Evolutionary conservation across 2,329 filamentous ascomycete genomes (phyloP), one percentile per base, ranked within the genome.

Genomic region (Pochonia chlamydosporia): DNA sequence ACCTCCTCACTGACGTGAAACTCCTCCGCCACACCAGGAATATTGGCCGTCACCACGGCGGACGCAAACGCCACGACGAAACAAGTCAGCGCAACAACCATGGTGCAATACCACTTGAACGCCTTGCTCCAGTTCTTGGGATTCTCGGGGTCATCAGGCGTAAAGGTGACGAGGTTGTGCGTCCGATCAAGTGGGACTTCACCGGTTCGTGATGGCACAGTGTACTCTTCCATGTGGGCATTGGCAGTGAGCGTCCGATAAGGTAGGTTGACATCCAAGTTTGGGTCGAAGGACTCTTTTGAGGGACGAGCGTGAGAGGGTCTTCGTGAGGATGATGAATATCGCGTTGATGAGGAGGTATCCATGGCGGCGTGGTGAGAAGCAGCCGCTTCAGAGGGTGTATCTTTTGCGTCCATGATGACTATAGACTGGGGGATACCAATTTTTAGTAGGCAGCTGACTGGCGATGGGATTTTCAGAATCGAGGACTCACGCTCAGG

Each of bases 71-170:
- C 83, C 39, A 88, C 85, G 35, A 87, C 82, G 60, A 89, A 89
- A 59, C 85, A 89, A 2, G 84, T 87, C 20, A 79, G 52, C 1
- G 89, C 86, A 0, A 95, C 88, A 14, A 89, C 81, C 84, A 95
- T 89, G 21, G 89, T 96, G 60, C 81, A 84, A 59, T 84, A 88
- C 87, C 88, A 92, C 67, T 91, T 93, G 64, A 72, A 85, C 1
- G 68, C 71, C 64, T 89, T 89, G 48, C 77, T 81, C 87, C 87
- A 93, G 65, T 92, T 93, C 74, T 92, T 92, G 1, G 89, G 88
- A 59, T 92, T 92, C 53, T 84, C 85, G 0, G 80, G 78, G 61
- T 93, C 88, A 49, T 82, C 70, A 3, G 83, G 75, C 4, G 74
- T 78, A 60, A 93, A 95, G 0, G 71, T 71, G 41, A 84, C 78